phyloP scores from a whole-genome alignment of 345 rosid species.

The Euphorbia peplus region DNA sequence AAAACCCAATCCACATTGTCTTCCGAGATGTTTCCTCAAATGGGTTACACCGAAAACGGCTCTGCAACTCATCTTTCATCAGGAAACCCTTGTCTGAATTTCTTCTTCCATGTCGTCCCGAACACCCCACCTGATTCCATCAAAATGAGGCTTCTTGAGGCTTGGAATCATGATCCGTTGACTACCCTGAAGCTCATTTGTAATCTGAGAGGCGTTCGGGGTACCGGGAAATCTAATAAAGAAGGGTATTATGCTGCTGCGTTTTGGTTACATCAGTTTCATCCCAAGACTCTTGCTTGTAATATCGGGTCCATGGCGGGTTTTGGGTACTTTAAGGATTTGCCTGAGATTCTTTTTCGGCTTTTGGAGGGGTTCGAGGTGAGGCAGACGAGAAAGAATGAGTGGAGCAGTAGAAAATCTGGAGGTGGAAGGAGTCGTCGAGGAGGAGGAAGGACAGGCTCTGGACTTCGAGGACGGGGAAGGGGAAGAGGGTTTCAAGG shows the following conservation, averaged over 20 bases:
- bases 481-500: too few species aligned
- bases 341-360: conserved; percentile 62
- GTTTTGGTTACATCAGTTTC: conserved; percentile 50
- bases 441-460: too few species aligned
- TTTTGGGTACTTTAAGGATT: conserved; percentile 65
- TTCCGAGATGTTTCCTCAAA: neutral
- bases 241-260: conserved; percentile 63
- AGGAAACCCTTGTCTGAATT: conserved; percentile 57
- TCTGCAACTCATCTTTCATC: conserved; percentile 40
- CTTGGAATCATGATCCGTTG: conserved; percentile 53
- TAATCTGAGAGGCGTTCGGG: conserved; percentile 65
- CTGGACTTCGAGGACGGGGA: too few species aligned
- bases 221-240: conserved; percentile 60
- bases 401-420: conserved; percentile 33
- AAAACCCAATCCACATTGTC: neutral
- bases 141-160: conserved; percentile 18
- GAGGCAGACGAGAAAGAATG: conserved; percentile 35
- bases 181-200: conserved; percentile 56
- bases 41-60: conserved; percentile 31
- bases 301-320: conserved; percentile 8
- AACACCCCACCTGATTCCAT: conserved; percentile 33
- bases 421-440: neutral
- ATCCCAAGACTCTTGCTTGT: conserved; percentile 57
- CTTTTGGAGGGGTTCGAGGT: conserved; percentile 44
- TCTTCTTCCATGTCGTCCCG: conserved; percentile 61